Evolutionary conservation across 2,329 filamentous ascomycete species (phyloP).

Genomic region (Myriosclerotinia duriaeana): DNA sequence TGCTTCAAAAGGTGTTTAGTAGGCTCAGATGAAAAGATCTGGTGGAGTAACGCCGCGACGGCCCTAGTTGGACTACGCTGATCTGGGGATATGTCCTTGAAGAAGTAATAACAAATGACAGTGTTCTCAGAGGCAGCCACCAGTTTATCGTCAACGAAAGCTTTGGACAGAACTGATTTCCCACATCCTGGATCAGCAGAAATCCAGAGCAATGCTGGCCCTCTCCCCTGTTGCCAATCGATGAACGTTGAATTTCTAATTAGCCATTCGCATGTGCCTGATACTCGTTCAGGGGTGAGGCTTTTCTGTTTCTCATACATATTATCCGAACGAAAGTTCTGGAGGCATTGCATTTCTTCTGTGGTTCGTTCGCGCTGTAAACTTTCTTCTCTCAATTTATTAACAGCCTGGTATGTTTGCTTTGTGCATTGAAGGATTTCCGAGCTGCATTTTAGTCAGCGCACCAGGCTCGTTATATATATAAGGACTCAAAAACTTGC

Average conservation of each 20-base stretch:
- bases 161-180: conserved; percentile 11
- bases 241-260: neutral
- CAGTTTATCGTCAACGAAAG: neutral
- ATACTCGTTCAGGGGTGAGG: neutral
- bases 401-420: neutral
- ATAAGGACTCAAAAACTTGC: neutral
- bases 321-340: neutral
- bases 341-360: neutral
- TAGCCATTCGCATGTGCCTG: neutral
- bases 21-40: neutral
- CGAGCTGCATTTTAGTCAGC: neutral
- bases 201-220: conserved; percentile 2
- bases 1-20: neutral
- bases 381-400: neutral
- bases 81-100: neutral
- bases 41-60: conserved; percentile 8
- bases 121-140: neutral
- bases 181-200: conserved; percentile 17
- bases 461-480: neutral
- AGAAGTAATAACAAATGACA: conserved; percentile 10
- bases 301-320: conserved; percentile 4
- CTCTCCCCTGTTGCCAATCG: neutral
- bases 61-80: neutral
- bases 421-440: neutral
- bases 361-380: neutral